These are phyloP conservation scores for Dactylellina cionopaga DNA, from an alignment of 2,329 filamentous ascomycete genomes.

Conservation along the genomic window DNA sequence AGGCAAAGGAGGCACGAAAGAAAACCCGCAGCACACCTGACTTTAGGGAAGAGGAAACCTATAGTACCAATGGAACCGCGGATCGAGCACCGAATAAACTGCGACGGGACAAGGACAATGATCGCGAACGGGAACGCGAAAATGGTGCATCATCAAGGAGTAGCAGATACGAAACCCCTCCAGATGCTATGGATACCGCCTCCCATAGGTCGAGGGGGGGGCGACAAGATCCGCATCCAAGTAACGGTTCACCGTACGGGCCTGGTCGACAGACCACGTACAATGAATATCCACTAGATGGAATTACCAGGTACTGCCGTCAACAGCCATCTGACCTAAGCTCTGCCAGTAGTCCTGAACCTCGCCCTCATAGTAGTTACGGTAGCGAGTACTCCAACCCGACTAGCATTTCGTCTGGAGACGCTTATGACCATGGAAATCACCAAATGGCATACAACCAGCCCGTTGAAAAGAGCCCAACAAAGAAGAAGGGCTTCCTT, in stretches of 20 bases:
- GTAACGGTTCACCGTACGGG: conserved; percentile 31
- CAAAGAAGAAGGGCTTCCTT: conserved; percentile 86
- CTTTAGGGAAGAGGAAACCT: conserved; percentile 43
- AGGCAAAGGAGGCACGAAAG: conserved; percentile 41
- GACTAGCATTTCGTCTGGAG: conserved; percentile 63
- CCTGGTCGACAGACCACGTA: conserved; percentile 68
- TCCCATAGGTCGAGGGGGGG: conserved; percentile 9
- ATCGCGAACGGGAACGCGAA: conserved; percentile 16
- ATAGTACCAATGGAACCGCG: conserved; percentile 21
- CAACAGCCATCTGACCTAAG: conserved; percentile 73
- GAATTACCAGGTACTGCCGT: conserved; percentile 94
- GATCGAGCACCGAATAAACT: conserved; percentile 34
- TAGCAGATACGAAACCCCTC: conserved; percentile 25
- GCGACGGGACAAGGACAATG: conserved; percentile 15
- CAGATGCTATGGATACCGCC: conserved; percentile 7
- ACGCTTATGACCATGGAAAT: conserved; percentile 43
- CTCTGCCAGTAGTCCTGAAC: conserved; percentile 73
- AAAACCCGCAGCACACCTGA: conserved; percentile 45
- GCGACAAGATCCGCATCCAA: conserved; percentile 34
- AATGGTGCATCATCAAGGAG: conserved; percentile 36
- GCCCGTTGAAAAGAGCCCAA: conserved; percentile 74
- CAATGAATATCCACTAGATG: conserved; percentile 92
- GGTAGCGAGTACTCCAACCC: conserved; percentile 92
- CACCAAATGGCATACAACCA: conserved; percentile 83
- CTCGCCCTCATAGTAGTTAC: conserved; percentile 80